Evolutionary conservation across 192 early-diverging fungal genomes (phyloP).

Genomic region (Rhizophlyctis rosea): DNA sequence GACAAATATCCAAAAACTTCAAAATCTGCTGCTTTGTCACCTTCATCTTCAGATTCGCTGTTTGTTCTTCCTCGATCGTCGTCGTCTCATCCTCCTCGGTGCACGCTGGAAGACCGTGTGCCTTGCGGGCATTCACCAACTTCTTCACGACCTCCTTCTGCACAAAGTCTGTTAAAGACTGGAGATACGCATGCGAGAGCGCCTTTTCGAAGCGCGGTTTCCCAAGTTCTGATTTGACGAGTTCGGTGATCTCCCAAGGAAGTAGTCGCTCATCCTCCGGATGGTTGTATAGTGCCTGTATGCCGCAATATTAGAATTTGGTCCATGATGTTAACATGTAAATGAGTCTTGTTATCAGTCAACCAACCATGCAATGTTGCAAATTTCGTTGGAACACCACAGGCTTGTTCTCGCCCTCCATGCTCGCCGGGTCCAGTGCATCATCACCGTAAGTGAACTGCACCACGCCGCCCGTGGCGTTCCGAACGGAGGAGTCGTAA

Average conservation of each 20-base stretch:
- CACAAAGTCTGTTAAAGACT: conserved; percentile 58
- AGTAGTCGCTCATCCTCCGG: conserved; percentile 44
- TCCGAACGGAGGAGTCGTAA: conserved; percentile 94
- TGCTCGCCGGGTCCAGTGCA: conserved; percentile 86
- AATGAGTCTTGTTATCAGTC: not conserved
- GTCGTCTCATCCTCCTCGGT: not conserved
- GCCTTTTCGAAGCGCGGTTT: conserved; percentile 47
- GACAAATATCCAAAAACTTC: conserved; percentile 74
- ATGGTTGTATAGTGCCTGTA: not conserved
- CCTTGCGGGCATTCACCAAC: conserved; percentile 56
- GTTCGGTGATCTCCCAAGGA: conserved; percentile 60
- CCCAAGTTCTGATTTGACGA: conserved; percentile 49
- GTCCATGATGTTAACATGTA: not conserved
- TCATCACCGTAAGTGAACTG: conserved; percentile 98
- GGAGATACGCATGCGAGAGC: conserved; percentile 63
- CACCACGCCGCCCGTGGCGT: conserved; percentile 84
- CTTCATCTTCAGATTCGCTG: conserved; percentile 36
- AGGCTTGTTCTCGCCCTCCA: conserved; percentile 87
- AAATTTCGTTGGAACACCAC: conserved; percentile 87
- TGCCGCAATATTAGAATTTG: not conserved
- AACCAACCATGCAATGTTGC: conserved; percentile 45
- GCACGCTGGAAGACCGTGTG: conserved; percentile 36
- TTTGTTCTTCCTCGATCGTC: not conserved
- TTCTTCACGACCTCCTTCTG: conserved; percentile 39
- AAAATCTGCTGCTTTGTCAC: conserved; percentile 72